phyloP scores from a whole-genome alignment of 176 grass and related monocot species.

The Ananas comosus region DNA sequence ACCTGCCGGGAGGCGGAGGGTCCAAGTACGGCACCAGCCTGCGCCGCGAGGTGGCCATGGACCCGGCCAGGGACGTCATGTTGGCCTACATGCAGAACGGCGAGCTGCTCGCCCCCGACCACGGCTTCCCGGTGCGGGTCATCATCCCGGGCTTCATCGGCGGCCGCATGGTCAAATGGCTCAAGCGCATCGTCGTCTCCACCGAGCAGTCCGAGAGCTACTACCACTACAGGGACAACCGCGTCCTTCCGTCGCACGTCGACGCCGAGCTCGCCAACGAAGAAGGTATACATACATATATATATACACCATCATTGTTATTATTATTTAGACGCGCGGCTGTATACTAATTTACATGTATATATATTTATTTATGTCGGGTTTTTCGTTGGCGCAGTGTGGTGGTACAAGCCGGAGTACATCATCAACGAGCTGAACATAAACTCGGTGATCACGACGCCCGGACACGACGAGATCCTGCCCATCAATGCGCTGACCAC shows the following conservation, averaged over 20 bases:
- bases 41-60: slow-evolving; percentile 41
- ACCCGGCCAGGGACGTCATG: slow-evolving; percentile 55
- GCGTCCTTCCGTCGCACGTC: slow-evolving; percentile 72
- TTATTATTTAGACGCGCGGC: neutral
- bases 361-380: neutral
- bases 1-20: slow-evolving; percentile 49
- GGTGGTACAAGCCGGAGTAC: slow-evolving; percentile 98
- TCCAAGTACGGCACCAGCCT: slow-evolving; percentile 73
- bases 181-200: slow-evolving; percentile 54
- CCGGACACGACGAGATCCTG: slow-evolving; percentile 54
- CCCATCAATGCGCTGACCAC: slow-evolving; percentile 63
- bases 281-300: slow-evolving; percentile 34
- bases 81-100: slow-evolving; percentile 91
- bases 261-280: slow-evolving; percentile 73
- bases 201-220: slow-evolving; percentile 62
- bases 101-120: slow-evolving; percentile 55
- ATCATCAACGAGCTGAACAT: slow-evolving; percentile 92
- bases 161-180: slow-evolving; percentile 87
- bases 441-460: slow-evolving; percentile 85
- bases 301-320: neutral
- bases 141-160: slow-evolving; percentile 75
- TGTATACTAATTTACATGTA: neutral
- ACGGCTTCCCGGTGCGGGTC: slow-evolving; percentile 67
- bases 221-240: slow-evolving; percentile 84
- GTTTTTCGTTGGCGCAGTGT: slow-evolving; percentile 29